Evolutionary conservation across 345 rosid genomes (phyloP).

Genomic region (Eucalyptus caleyi): DNA sequence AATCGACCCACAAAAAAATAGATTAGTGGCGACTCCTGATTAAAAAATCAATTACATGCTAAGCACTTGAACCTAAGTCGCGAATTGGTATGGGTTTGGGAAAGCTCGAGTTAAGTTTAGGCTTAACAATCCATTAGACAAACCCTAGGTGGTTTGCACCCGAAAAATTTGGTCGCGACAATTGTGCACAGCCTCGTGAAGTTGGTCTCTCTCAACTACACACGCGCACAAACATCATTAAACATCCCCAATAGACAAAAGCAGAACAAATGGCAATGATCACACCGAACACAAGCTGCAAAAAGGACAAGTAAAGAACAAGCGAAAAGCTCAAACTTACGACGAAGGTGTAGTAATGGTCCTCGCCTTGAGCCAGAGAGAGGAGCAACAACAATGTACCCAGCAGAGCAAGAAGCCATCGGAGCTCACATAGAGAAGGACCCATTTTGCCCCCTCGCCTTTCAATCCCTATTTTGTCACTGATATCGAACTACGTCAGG

Average conservation of each 20-base stretch:
- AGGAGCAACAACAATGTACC: background rate
- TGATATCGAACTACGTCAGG: too few species aligned
- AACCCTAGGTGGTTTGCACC: too few species aligned
- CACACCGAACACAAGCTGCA: background rate
- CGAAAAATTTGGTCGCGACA: too few species aligned
- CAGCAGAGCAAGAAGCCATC: background rate
- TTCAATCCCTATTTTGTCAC: background rate
- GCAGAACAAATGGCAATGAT: background rate
- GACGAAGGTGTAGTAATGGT: background rate
- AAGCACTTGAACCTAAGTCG: too few species aligned
- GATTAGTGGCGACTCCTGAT: too few species aligned
- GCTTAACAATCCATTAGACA: too few species aligned
- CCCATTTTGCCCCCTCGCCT: background rate
- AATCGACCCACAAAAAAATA: too few species aligned
- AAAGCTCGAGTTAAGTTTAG: too few species aligned
- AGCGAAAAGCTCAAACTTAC: background rate
- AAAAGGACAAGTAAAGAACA: background rate
- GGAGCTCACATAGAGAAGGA: background rate
- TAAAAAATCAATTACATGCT: too few species aligned
- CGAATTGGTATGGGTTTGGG: too few species aligned
- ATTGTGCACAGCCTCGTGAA: slow-evolving; percentile 7
- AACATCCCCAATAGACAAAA: background rate
- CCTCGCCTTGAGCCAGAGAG: background rate
- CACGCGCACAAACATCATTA: background rate
- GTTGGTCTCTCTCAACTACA: slow-evolving; percentile 2